phyloP scores from a whole-genome alignment of 2,329 filamentous ascomycete species.

The Aureobasidium vineae region DNA sequence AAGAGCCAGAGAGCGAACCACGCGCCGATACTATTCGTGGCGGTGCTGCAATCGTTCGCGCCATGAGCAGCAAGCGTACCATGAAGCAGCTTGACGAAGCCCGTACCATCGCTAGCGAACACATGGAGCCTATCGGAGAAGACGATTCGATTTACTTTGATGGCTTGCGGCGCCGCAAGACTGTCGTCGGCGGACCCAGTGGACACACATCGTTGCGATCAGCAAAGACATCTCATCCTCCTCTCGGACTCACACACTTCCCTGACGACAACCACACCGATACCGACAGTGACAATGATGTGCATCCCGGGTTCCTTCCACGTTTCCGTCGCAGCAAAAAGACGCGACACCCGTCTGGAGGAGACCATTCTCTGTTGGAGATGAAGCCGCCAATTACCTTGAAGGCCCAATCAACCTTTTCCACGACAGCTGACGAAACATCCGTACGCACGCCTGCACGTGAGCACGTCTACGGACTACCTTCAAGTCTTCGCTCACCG shows the following conservation, averaged over 20 bases:
- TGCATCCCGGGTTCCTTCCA: conserved; percentile 50
- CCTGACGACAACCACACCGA: conserved; percentile 62
- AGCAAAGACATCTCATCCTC: conserved; percentile 63
- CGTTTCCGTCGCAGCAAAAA: conserved; percentile 24
- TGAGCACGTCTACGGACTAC: conserved; percentile 54
- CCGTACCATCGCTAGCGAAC: conserved; percentile 75
- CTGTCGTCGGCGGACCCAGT: conserved; percentile 52
- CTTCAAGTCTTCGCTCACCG: conserved; percentile 46
- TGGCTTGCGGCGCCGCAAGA: conserved; percentile 73
- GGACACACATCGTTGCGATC: conserved; percentile 45
- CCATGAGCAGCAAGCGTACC: conserved; percentile 71
- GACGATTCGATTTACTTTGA: conserved; percentile 88
- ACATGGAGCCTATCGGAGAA: conserved; percentile 73
- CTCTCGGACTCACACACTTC: conserved; percentile 83
- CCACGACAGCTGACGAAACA: neutral
- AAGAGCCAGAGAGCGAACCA: conserved; percentile 93
- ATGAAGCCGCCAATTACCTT: conserved; percentile 29
- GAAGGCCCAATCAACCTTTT: conserved; percentile 1
- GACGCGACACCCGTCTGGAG: conserved; percentile 37
- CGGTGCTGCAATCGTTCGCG: conserved; percentile 79
- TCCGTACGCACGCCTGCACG: conserved; percentile 31
- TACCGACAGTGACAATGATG: conserved; percentile 38
- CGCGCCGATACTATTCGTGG: conserved; percentile 96
- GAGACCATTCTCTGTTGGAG: conserved; percentile 29
- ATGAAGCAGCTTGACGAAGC: conserved; percentile 79